Evolutionary conservation across 176 grass and related monocot genomes (phyloP), one percentile per base, ranked within the genome.

Genomic region (Olyra latifolia): DNA sequence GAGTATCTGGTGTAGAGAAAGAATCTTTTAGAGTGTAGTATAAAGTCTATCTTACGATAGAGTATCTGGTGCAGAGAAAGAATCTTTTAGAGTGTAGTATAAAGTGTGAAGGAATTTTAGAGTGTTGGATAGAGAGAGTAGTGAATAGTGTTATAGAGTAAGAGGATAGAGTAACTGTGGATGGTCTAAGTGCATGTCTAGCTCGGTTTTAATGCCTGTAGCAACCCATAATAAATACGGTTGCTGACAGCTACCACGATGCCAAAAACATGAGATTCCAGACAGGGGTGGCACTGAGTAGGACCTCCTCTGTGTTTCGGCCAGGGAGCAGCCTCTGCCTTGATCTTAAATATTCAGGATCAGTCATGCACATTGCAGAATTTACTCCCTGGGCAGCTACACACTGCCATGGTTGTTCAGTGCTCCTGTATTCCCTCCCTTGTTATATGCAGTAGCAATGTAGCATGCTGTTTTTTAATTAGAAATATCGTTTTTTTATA

Each of bases 271-370:
- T 46, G 64, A 71, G 50, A 68, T 66, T 70, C 76, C 30, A 61
- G 86, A 79, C 86, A 59, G 50, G 74, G 59, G 29, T 66, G 43
- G 35, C 50, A 79, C 8, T 50, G 40, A 71, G 67, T 47, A 72
- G 58, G 67, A 12, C 58, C 58, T 24, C 24, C 25, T 30, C 7
- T 70, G 32, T 63, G 40, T 42, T 81, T 76, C 12, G 23, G 30
- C 57, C 17, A 72, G 44, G 23, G 46, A 46, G 40, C 83, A 63
- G 58, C 8, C 39, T 40, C 39, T 80, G 38, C 10, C 57, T 64
- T 71, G 0, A 23, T 69, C 44, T 72, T 85, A 55, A 85, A 55
- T 73, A 64, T 42, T 29, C 19, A 80, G 57, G 35, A 17, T 24
- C 23, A 59, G 67, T 20, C 28, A 47, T 53, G 23, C 43, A 71